Conservation (phyloP, 108 stramenopile species). For the Schizochytrium sp. region DNA sequence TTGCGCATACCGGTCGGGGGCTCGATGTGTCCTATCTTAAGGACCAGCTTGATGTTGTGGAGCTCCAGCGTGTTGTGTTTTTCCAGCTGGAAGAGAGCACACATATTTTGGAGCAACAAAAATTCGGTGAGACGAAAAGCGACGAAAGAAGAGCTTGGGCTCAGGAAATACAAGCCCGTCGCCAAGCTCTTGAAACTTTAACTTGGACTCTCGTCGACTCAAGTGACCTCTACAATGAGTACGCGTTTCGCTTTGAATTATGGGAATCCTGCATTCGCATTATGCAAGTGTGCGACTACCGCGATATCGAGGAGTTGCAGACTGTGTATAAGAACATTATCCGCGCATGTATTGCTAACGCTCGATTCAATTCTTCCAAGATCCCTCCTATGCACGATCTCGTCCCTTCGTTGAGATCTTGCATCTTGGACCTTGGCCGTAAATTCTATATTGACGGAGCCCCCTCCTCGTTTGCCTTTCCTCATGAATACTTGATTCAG, state of each 20-base stretch:
- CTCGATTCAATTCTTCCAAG: background rate
- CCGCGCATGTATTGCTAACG: background rate
- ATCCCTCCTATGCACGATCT: background rate
- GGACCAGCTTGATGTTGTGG: constrained; percentile 33
- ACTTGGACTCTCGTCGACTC: constrained; percentile 30
- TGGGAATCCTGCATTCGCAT: constrained; percentile 46
- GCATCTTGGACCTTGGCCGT: background rate
- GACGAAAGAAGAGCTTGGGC: background rate
- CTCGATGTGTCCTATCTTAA: constrained; percentile 37
- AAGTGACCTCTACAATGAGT: constrained; percentile 56
- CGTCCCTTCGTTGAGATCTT: background rate
- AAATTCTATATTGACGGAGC: background rate
- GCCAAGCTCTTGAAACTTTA: background rate
- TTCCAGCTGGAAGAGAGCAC: constrained; percentile 12
- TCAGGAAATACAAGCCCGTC: background rate
- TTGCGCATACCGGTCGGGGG: background rate
- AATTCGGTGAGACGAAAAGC: background rate
- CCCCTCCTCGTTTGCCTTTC: constrained; percentile 47
- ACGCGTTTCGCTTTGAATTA: constrained; percentile 24
- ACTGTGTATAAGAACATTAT: constrained; percentile 34
- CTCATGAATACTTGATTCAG: constrained; percentile 17
- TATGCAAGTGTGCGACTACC: constrained; percentile 58
- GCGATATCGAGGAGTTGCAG: constrained; percentile 51
- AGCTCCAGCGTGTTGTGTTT: background rate
- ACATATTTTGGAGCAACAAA: constrained; percentile 13